phyloP scores from a whole-genome alignment of 805 yeast genomes.

The Wickerhamomyces chaumierensis region DNA sequence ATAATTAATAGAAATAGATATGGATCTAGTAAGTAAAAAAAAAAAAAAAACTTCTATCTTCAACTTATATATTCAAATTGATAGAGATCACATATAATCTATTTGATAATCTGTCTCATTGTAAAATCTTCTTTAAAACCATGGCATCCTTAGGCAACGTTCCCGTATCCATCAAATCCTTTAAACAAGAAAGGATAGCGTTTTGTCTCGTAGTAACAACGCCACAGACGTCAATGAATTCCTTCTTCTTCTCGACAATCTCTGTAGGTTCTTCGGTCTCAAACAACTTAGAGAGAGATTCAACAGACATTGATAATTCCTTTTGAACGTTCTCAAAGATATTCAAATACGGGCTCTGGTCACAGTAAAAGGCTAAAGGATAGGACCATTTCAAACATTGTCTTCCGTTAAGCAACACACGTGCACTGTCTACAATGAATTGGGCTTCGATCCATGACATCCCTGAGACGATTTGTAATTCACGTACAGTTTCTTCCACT shows the following conservation, averaged over 20 bases:
- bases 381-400: slow-evolving; percentile 84
- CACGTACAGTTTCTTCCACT: slow-evolving; percentile 52
- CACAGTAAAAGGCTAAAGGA: slow-evolving; percentile 63
- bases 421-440: slow-evolving; percentile 65
- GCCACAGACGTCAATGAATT: slow-evolving; percentile 26
- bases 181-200: slow-evolving; percentile 26
- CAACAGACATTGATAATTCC: slow-evolving; percentile 53
- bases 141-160: slow-evolving; percentile 1
- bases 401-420: slow-evolving; percentile 54
- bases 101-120: too few relatives aligned
- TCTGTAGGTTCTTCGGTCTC: slow-evolving; percentile 26
- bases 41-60: too few relatives aligned
- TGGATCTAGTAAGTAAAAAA: too few relatives aligned
- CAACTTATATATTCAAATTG: not conserved
- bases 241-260: slow-evolving; percentile 24
- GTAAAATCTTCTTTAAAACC: not conserved
- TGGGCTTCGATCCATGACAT: slow-evolving; percentile 84
- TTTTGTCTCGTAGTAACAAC: slow-evolving; percentile 24
- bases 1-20: too few relatives aligned
- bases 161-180: slow-evolving; percentile 3
- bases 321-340: slow-evolving; percentile 66
- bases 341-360: slow-evolving; percentile 38
- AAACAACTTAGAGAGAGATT: slow-evolving; percentile 53
- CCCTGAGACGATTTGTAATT: slow-evolving; percentile 51
- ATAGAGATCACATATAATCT: too few relatives aligned